These are phyloP conservation scores for Fusarium goolgardi DNA, from an alignment of 2,329 filamentous ascomycete species.

Conservation along the genomic window DNA sequence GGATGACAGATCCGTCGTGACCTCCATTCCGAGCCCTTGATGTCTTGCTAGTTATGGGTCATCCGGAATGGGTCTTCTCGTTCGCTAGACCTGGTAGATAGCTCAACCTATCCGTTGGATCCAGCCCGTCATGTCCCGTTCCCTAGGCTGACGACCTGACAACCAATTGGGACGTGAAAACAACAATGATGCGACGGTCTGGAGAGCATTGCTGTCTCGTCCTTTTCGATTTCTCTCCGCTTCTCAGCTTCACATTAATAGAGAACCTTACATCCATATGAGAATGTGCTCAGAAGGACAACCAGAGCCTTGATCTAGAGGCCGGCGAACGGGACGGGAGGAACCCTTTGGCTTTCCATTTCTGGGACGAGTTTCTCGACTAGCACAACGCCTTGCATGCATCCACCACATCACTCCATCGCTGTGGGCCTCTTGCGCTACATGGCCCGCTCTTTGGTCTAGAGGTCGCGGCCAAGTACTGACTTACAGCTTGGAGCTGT, in stretches of 20 bases:
- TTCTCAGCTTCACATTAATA: conserved; percentile 2
- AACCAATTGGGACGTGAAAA: conserved; percentile 39
- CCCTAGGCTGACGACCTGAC: conserved; percentile 40
- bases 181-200: conserved; percentile 22
- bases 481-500: background rate
- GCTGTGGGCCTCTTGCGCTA: conserved; percentile 40
- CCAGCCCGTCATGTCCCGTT: conserved; percentile 46
- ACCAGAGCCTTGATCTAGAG: conserved; percentile 22
- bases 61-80: conserved; percentile 42
- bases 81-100: conserved; percentile 46
- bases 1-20: conserved; percentile 46
- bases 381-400: conserved; percentile 47
- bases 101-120: conserved; percentile 48
- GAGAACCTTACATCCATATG: conserved; percentile 1
- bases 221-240: background rate
- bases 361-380: conserved; percentile 42
- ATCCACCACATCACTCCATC: conserved; percentile 44
- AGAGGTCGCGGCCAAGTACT: conserved; percentile 25
- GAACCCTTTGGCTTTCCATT: conserved; percentile 44
- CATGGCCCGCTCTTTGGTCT: conserved; percentile 22
- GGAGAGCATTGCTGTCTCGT: conserved; percentile 17
- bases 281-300: conserved; percentile 23
- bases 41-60: conserved; percentile 39
- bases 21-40: conserved; percentile 45
- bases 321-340: conserved; percentile 46